Base-by-base conservation (phyloP, 148 eudicot species). In the Amaranthus cruentus region DNA sequence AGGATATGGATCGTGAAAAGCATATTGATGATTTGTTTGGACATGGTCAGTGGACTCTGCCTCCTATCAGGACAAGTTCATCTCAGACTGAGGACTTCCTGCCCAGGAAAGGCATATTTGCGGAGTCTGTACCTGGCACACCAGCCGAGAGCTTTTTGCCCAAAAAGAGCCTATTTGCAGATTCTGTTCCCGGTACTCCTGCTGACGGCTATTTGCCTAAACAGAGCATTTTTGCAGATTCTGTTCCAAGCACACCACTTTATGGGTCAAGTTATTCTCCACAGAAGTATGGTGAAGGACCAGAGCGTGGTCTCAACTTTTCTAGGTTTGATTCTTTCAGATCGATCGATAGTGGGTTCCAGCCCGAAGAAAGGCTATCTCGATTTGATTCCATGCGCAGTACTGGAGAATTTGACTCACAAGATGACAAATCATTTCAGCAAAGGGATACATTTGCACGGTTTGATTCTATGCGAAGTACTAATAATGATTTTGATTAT, bases 321-420 rank as follows among this genome's bases (percentile, higher is more conserved):
- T 92, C 97, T 5, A 87, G 97, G 81, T 92, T 90, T 73, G 97
- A 92, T 78, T 88, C 97, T 62, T 91, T 91, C 83, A 85, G 80
- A 73, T 81, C 85, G 76, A 58, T 80, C 6, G 97, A 90, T 56
- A 76, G 88, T 75, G 87, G 96, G 67, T 90, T 81, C 82, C 87
- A 72, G 56, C 80, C 86, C 58, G 88, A 85, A 7, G 97, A 86
- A 28, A 79, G 78, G 68, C 69, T 89, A 2, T 71, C 97, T 42
- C 87, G 97, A 67, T 89, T 89, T 75, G 97, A 91, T 83, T 91
- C 97, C 46, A 84, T 85, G 80, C 80, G 83, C 51, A 87, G 91
- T 75, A 83, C 81, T 48, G 78, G 74, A 69, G 97, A 89, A 47
- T 86, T 85, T 44, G 82, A 79, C 55, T 71, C 75, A 9, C 78